phyloP scores from a whole-genome alignment of 129 eudicot species.

The Mikania micrantha region DNA sequence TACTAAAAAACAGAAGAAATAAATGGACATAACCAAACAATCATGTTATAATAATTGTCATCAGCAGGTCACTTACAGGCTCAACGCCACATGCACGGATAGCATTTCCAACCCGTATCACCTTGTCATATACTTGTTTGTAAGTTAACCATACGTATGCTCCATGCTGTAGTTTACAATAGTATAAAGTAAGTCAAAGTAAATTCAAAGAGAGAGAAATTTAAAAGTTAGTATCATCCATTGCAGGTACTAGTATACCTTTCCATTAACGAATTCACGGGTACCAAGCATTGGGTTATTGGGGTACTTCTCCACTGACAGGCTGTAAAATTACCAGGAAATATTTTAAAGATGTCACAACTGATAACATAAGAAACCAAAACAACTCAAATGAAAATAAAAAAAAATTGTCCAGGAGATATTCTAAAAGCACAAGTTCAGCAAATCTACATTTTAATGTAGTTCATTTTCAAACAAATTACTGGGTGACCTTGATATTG shows the following conservation, averaged over 20 bases:
- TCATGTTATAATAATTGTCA: background rate
- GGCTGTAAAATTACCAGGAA: slow-evolving; percentile 35
- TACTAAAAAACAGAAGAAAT: background rate
- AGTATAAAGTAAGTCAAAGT: background rate
- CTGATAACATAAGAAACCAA: background rate
- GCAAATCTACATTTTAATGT: background rate
- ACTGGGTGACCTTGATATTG: too few species aligned
- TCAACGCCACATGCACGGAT: slow-evolving; percentile 72
- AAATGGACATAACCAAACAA: background rate
- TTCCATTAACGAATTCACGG: slow-evolving; percentile 67
- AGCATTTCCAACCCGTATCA: slow-evolving; percentile 64
- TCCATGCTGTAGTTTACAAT: slow-evolving; percentile 54
- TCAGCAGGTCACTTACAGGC: slow-evolving; percentile 44
- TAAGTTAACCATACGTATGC: slow-evolving; percentile 77
- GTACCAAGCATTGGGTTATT: slow-evolving; percentile 84
- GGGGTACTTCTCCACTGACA: slow-evolving; percentile 82
- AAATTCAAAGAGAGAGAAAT: background rate
- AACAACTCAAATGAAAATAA: background rate
- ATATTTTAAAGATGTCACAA: background rate
- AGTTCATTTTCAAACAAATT: background rate
- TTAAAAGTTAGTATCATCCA: background rate
- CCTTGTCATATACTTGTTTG: slow-evolving; percentile 79
- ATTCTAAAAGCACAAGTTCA: background rate
- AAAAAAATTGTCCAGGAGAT: background rate
- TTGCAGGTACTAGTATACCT: slow-evolving; percentile 42